These are phyloP conservation scores for Castanea crenata DNA, from an alignment of 306 rosid genomes.

Conservation along the genomic window DNA sequence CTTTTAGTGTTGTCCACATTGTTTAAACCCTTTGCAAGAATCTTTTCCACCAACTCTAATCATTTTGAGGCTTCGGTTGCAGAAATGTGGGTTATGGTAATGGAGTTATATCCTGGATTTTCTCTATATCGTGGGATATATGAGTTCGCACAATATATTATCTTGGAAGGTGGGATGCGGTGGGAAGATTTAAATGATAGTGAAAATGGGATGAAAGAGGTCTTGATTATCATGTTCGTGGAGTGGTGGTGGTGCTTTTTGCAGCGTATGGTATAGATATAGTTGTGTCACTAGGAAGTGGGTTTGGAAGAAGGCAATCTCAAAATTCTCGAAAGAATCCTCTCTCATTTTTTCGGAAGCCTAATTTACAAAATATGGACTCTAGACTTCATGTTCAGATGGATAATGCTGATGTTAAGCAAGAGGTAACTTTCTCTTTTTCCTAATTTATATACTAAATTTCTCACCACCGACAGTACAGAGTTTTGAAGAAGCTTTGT, in stretches of 20 bases:
- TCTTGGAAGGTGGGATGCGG: constrained; percentile 61
- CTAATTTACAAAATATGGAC: constrained; percentile 52
- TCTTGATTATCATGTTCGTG: constrained; percentile 55
- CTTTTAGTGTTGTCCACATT: no score
- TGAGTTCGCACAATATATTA: constrained; percentile 60
- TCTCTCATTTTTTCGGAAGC: constrained; percentile 35
- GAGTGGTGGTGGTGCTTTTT: constrained; percentile 64
- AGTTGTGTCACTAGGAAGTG: constrained; percentile 52
- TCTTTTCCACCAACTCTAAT: not conserved
- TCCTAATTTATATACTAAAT: not conserved
- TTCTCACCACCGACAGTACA: not conserved
- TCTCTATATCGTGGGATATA: constrained; percentile 74
- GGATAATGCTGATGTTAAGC: constrained; percentile 73
- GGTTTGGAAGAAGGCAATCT: constrained; percentile 47
- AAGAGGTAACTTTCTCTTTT: constrained; percentile 58
- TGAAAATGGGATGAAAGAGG: constrained; percentile 63
- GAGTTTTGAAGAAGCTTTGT: not conserved
- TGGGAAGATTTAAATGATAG: constrained; percentile 70
- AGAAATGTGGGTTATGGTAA: constrained; percentile 61
- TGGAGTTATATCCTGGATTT: constrained; percentile 82
- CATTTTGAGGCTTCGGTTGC: not conserved
- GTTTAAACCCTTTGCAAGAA: not conserved
- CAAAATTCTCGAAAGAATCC: constrained; percentile 48
- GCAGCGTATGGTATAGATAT: constrained; percentile 69
- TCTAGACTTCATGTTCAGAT: constrained; percentile 64